A percentile compares a stretch with the other conserved stretches of the same genome.
Conservation (phyloP, 129 eudicot species). For the Solidago caesia region DNA sequence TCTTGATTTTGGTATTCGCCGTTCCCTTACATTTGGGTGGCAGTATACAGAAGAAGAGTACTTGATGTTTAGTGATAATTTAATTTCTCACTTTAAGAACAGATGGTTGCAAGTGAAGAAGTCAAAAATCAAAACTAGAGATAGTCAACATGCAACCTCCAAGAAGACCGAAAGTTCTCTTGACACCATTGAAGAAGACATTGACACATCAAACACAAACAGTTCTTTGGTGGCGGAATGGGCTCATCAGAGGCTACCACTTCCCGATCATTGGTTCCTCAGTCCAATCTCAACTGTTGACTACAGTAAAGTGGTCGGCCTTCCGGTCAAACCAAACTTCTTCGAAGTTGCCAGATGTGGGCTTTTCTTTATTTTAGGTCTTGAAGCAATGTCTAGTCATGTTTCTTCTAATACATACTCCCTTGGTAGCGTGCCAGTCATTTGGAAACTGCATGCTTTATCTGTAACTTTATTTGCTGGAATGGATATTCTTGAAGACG, state of each 20-base stretch:
- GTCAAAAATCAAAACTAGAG: slow-evolving; percentile 30
- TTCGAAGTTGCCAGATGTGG: slow-evolving; percentile 70
- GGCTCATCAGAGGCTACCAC: slow-evolving; percentile 91
- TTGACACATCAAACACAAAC: slow-evolving; percentile 29
- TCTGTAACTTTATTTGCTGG: slow-evolving; percentile 61
- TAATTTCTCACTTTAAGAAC: slow-evolving; percentile 66
- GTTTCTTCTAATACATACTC: slow-evolving; percentile 40
- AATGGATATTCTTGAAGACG: slow-evolving; percentile 69
- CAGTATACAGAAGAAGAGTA: slow-evolving; percentile 61
- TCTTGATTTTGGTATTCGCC: slow-evolving; percentile 50
- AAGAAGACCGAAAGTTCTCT: slow-evolving; percentile 46
- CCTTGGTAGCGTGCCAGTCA: slow-evolving; percentile 47
- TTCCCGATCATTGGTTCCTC: slow-evolving; percentile 85
- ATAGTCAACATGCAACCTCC: slow-evolving; percentile 22
- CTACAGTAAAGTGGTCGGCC: slow-evolving; percentile 34
- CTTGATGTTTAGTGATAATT: slow-evolving; percentile 40
- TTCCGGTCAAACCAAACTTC: slow-evolving; percentile 33
- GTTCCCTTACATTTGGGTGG: slow-evolving; percentile 46
- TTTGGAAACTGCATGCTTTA: slow-evolving; percentile 88
- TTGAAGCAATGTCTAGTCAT: slow-evolving; percentile 63
- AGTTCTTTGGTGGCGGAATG: slow-evolving; percentile 63
- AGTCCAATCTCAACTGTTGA: slow-evolving; percentile 65
- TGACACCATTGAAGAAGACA: slow-evolving; percentile 78
- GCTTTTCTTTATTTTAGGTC: slow-evolving; percentile 76
- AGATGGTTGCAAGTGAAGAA: slow-evolving; percentile 72